These are phyloP conservation scores for Protoeuglena noctilucae DNA, from an alignment of 139 green algal genomes.

Conservation along the genomic window DNA sequence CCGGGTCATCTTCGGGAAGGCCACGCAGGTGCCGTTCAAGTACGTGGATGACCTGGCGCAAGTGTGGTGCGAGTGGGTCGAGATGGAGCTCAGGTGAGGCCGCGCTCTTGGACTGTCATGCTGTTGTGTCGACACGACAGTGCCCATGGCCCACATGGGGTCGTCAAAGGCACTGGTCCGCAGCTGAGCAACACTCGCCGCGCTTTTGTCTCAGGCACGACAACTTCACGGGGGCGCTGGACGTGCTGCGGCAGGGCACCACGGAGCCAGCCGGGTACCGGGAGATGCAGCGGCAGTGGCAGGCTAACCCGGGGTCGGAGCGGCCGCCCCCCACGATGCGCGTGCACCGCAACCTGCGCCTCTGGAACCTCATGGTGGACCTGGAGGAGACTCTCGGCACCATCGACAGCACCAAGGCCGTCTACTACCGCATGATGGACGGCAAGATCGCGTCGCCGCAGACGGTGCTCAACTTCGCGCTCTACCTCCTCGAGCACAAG, in stretches of 20 bases:
- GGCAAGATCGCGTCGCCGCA: slow-evolving; percentile 85
- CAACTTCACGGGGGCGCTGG: slow-evolving; percentile 61
- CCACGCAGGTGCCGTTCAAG: slow-evolving; percentile 54
- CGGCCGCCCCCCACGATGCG: not conserved
- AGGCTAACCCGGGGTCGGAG: not conserved
- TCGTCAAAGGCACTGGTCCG: too few species aligned
- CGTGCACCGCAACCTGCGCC: slow-evolving; percentile 36
- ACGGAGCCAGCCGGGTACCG: slow-evolving; percentile 10
- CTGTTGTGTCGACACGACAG: too few species aligned
- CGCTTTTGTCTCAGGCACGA: too few species aligned
- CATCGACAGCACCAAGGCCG: slow-evolving; percentile 46
- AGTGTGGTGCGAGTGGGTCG: slow-evolving; percentile 85
- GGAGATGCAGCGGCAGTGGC: not conserved
- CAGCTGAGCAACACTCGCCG: too few species aligned
- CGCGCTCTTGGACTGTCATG: too few species aligned
- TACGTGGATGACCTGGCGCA: slow-evolving; percentile 86
- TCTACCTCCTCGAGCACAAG: slow-evolving; percentile 76
- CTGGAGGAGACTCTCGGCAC: slow-evolving; percentile 89
- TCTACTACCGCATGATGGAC: slow-evolving; percentile 81
- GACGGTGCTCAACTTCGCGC: slow-evolving; percentile 89
- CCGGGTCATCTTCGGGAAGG: slow-evolving; percentile 83
- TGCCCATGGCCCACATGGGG: too few species aligned
- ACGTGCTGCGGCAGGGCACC: slow-evolving; percentile 56
- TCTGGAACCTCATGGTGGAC: slow-evolving; percentile 79
- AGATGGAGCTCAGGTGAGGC: slow-evolving; percentile 97